These are phyloP conservation scores for Spongispora temasekensis DNA, from an alignment of 1,284 basidiomycete genomes.

Conservation along the genomic window DNA sequence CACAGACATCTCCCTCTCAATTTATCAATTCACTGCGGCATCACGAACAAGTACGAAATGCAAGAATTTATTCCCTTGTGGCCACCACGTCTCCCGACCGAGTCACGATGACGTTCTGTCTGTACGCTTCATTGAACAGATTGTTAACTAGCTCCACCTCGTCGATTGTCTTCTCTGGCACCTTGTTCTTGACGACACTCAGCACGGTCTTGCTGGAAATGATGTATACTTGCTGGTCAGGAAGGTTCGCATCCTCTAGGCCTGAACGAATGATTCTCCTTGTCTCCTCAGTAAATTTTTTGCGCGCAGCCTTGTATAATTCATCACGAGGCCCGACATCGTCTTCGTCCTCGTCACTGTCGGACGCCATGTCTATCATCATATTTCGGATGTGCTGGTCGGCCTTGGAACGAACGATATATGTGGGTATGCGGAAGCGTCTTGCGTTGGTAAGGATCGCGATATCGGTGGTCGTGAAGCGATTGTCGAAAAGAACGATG, in stretches of 20 bases:
- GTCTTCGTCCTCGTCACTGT: constrained; percentile 20
- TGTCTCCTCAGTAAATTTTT: constrained; percentile 18
- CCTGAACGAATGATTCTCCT: constrained; percentile 14
- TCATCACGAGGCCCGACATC: constrained; percentile 8
- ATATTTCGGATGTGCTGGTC: constrained; percentile 24
- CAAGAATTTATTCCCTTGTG: too few species aligned
- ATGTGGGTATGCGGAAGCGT: constrained; percentile 20
- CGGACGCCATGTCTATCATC: constrained; percentile 21
- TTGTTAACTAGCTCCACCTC: constrained; percentile 21
- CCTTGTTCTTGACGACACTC: constrained; percentile 12
- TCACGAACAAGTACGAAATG: too few species aligned
- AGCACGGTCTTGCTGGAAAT: constrained; percentile 17
- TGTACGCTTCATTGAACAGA: constrained; percentile 10
- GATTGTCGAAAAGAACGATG: constrained; percentile 25
- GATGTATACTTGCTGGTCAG: constrained; percentile 25
- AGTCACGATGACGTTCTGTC: too few species aligned
- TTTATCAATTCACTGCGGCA: too few species aligned
- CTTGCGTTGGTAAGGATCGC: constrained; percentile 22
- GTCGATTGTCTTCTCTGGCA: constrained; percentile 22
- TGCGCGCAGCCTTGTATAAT: constrained; percentile 14
- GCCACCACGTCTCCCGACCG: too few species aligned
- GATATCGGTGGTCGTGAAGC: constrained; percentile 22
- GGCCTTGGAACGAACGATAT: constrained; percentile 24
- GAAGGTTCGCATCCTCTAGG: constrained; percentile 16
- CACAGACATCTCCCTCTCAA: too few species aligned